Percentiles rank a stretch among this genome's conserved stretches.
phyloP scores from a whole-genome alignment of 345 rosid species.

The Psidium guajava region DNA sequence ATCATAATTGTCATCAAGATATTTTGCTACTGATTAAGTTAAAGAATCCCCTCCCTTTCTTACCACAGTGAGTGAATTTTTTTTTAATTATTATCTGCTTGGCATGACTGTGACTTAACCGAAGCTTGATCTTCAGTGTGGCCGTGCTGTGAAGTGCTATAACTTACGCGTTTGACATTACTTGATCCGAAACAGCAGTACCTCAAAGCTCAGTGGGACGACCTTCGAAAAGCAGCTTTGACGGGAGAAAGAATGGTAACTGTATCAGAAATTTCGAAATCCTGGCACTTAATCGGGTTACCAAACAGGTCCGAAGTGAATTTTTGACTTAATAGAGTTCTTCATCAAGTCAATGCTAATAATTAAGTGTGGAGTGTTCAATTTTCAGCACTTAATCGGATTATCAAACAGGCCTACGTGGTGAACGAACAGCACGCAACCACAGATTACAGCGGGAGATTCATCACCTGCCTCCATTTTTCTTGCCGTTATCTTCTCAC shows the following conservation, averaged over 20 bases:
- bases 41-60: too few species aligned
- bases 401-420: background rate
- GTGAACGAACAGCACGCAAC: background rate
- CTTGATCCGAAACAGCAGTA: background rate
- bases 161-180: background rate
- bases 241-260: background rate
- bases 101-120: background rate
- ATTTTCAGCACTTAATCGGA: background rate
- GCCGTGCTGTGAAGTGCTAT: background rate
- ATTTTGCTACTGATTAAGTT: background rate
- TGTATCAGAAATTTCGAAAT: background rate
- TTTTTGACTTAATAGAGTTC: background rate
- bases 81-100: too few species aligned
- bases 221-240: background rate
- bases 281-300: background rate
- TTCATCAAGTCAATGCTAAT: background rate
- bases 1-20: background rate
- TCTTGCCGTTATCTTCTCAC: background rate
- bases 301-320: background rate
- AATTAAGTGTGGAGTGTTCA: background rate
- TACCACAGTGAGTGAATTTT: background rate
- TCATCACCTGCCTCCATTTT: background rate
- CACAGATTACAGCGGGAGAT: background rate
- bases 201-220: background rate
- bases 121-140: background rate